A percentile compares a stretch with the other conserved stretches of the same genome.
Conservation (phyloP, 2,329 filamentous ascomycete species). For the Cladosporium sp. region DNA sequence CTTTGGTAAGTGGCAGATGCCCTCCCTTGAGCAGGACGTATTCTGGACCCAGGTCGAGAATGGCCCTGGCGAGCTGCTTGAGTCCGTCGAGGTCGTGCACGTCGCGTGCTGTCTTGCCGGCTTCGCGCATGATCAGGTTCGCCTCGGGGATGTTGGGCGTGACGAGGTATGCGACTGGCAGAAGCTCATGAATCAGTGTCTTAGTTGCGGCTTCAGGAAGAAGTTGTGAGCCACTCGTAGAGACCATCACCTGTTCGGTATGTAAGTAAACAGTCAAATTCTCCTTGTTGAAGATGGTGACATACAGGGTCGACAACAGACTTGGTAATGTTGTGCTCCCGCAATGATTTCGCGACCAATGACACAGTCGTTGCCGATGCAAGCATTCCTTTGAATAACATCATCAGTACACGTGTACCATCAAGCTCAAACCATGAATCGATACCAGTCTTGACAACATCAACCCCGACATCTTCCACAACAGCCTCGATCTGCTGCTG, state of each 20-base stretch:
- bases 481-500: conserved; percentile 82
- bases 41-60: conserved; percentile 69
- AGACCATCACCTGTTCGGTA: conserved; percentile 76
- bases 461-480: conserved; percentile 78
- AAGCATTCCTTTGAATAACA: conserved; percentile 68
- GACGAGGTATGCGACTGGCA: conserved; percentile 67
- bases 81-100: conserved; percentile 65
- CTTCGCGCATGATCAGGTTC: conserved; percentile 60
- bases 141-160: conserved; percentile 81
- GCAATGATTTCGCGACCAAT: conserved; percentile 65
- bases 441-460: conserved; percentile 87
- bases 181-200: conserved; percentile 59
- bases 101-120: conserved; percentile 46
- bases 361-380: conserved; percentile 69
- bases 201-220: conserved; percentile 65
- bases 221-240: conserved; percentile 72
- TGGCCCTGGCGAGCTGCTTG: conserved; percentile 63
- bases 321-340: conserved; percentile 55
- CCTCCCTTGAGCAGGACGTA: conserved; percentile 90
- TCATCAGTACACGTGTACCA: neutral
- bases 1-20: conserved; percentile 73
- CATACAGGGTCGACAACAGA: conserved; percentile 75
- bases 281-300: neutral
- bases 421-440: neutral
- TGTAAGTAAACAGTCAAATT: neutral